These are phyloP conservation scores for Vitis hybrid DNA, from an alignment of 177 flowering plant species.

Conservation along the genomic window DNA sequence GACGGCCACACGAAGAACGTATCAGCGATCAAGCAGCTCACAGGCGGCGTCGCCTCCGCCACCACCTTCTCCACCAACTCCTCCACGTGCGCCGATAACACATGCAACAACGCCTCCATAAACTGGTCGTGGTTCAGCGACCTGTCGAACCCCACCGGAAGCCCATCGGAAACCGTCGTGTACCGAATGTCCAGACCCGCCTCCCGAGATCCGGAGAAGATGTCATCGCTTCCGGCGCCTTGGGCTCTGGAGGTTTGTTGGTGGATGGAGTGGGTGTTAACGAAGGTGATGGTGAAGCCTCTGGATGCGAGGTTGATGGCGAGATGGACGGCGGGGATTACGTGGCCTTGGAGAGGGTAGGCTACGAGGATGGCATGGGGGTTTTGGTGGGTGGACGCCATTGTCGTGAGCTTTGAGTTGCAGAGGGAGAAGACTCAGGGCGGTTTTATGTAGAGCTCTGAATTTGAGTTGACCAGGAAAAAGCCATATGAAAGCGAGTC, in stretches of 20 bases:
- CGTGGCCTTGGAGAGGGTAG: slow-evolving; percentile 87
- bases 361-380: slow-evolving; percentile 69
- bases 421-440: not conserved
- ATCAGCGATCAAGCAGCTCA: slow-evolving; percentile 63
- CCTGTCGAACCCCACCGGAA: slow-evolving; percentile 73
- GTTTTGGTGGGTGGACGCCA: slow-evolving; percentile 20
- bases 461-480: too few species aligned
- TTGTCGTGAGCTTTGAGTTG: not conserved
- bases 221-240: slow-evolving; percentile 24
- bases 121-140: slow-evolving; percentile 76
- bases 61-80: slow-evolving; percentile 37
- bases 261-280: slow-evolving; percentile 72
- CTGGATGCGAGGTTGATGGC: slow-evolving; percentile 73
- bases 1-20: slow-evolving; percentile 85
- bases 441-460: not conserved
- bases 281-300: slow-evolving; percentile 78
- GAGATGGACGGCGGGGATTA: slow-evolving; percentile 66
- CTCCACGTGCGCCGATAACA: slow-evolving; percentile 65
- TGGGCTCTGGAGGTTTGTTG: slow-evolving; percentile 42
- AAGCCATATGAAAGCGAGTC: too few species aligned
- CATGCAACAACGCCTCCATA: slow-evolving; percentile 56
- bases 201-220: slow-evolving; percentile 47
- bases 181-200: slow-evolving; percentile 72
- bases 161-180: slow-evolving; percentile 62
- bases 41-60: slow-evolving; percentile 13